These are phyloP conservation scores for Colletotrichum musicola DNA, from an alignment of 2,329 filamentous ascomycete species.

Conservation along the genomic window DNA sequence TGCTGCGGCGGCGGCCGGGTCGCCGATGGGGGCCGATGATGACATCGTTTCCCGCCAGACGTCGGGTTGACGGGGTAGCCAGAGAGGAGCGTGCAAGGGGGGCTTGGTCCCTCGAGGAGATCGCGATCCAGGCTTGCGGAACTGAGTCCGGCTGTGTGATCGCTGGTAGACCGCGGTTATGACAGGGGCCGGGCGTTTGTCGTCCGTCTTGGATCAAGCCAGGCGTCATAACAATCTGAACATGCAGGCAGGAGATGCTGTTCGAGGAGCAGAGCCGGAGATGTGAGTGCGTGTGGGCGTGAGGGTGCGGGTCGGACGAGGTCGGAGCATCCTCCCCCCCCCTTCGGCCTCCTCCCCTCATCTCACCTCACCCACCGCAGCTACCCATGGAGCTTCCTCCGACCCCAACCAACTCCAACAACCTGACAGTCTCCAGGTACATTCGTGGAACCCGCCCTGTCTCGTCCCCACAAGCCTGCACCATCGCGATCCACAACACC, in stretches of 20 bases:
- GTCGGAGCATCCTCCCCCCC: background rate
- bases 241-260: background rate
- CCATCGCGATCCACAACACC: slow-evolving; percentile 14
- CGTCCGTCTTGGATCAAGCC: slow-evolving; percentile 7
- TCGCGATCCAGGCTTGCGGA: slow-evolving; percentile 4
- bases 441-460: slow-evolving; percentile 22
- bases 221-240: slow-evolving; percentile 8
- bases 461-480: slow-evolving; percentile 30
- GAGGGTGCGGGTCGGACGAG: slow-evolving; percentile 13
- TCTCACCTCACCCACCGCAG: background rate
- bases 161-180: background rate
- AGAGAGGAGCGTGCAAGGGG: background rate
- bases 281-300: slow-evolving; percentile 1
- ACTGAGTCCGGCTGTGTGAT: background rate
- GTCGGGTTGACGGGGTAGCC: background rate
- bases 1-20: background rate
- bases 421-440: slow-evolving; percentile 7
- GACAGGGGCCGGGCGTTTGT: slow-evolving; percentile 21
- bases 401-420: slow-evolving; percentile 5
- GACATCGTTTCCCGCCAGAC: slow-evolving; percentile 1
- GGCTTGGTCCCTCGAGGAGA: background rate
- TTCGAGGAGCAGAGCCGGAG: background rate
- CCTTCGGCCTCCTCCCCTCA: background rate
- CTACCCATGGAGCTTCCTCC: background rate
- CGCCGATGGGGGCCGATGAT: slow-evolving; percentile 18